These are phyloP conservation scores for Ligustrum vulgare DNA, from an alignment of 257 asterid genomes.

Conservation along the genomic window DNA sequence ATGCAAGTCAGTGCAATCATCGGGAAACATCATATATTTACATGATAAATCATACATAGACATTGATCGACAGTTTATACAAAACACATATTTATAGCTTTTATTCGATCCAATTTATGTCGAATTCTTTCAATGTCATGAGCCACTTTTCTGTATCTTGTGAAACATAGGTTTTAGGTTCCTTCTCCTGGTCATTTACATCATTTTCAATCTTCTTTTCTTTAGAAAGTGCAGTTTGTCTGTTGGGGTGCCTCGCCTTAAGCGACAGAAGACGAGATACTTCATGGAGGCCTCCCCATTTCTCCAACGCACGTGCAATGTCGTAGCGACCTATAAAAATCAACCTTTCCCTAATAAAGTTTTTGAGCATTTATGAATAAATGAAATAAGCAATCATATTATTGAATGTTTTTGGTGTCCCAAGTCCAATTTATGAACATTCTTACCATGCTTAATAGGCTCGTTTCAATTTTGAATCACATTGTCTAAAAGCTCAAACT, in stretches of 20 bases:
- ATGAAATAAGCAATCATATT: no score
- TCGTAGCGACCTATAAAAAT: conserved; percentile 65
- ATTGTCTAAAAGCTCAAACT: no score
- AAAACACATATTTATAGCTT: background rate
- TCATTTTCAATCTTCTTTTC: conserved; percentile 54
- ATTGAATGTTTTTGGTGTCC: no score
- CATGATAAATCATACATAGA: background rate
- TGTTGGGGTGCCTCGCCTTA: conserved; percentile 73
- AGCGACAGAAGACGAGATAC: conserved; percentile 84
- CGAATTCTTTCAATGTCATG: conserved; percentile 67
- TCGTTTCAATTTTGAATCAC: no score
- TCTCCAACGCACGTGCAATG: conserved; percentile 91
- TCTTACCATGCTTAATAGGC: no score
- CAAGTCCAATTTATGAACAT: no score
- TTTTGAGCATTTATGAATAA: background rate
- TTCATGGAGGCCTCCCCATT: conserved; percentile 98
- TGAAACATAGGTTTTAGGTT: conserved; percentile 44
- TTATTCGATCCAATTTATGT: conserved; percentile 78
- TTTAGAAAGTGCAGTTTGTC: conserved; percentile 51
- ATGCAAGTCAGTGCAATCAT: background rate
- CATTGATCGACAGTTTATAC: background rate
- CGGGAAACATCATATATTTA: background rate
- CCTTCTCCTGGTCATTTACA: conserved; percentile 36
- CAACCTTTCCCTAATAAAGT: background rate
- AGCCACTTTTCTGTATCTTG: conserved; percentile 71